Evolutionary conservation across 1,284 basidiomycete species (phyloP).

Genomic region (Schizophyllum commune): DNA sequence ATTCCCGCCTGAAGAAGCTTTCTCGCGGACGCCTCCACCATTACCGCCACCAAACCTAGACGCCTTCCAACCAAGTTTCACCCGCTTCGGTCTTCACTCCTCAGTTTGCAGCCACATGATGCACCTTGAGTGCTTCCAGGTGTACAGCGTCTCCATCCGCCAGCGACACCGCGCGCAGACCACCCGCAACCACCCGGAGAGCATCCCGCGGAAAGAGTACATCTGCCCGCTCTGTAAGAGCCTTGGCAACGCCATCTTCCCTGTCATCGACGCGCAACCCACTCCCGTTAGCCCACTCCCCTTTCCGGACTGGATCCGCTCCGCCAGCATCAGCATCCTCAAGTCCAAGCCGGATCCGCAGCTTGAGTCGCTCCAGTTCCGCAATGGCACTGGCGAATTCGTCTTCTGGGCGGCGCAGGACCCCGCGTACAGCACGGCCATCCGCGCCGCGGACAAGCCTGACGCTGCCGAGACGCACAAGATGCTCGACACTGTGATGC

Average conservation of each 20-base stretch:
- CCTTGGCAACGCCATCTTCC: slow-evolving; percentile 90
- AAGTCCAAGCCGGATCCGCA: slow-evolving; percentile 69
- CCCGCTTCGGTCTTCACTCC: slow-evolving; percentile 79
- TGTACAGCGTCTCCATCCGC: slow-evolving; percentile 83
- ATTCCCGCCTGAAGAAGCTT: slow-evolving; percentile 50
- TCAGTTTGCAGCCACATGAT: slow-evolving; percentile 97
- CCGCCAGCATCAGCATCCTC: slow-evolving; percentile 71
- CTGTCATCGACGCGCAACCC: slow-evolving; percentile 46
- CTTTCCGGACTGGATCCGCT: slow-evolving; percentile 77
- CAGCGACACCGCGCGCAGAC: slow-evolving; percentile 87
- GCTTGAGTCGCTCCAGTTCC: slow-evolving; percentile 62
- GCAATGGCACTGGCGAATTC: slow-evolving; percentile 76
- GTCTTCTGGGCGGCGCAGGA: slow-evolving; percentile 81
- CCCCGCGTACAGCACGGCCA: slow-evolving; percentile 49
- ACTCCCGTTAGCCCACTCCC: slow-evolving; percentile 42
- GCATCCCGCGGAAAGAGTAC: slow-evolving; percentile 87
- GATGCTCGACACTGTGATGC: slow-evolving; percentile 75
- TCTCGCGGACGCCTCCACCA: background rate
- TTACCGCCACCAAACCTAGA: slow-evolving; percentile 23
- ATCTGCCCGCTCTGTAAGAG: slow-evolving; percentile 99
- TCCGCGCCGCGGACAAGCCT: slow-evolving; percentile 40
- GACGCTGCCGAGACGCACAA: slow-evolving; percentile 54
- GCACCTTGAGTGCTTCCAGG: slow-evolving; percentile 93
- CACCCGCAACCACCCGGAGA: slow-evolving; percentile 93
- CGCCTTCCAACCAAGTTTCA: slow-evolving; percentile 46